Percentiles rank a stretch among this genome's conserved stretches.
phyloP scores from a whole-genome alignment of 805 yeast species.

The Brettanomyces sp. region DNA sequence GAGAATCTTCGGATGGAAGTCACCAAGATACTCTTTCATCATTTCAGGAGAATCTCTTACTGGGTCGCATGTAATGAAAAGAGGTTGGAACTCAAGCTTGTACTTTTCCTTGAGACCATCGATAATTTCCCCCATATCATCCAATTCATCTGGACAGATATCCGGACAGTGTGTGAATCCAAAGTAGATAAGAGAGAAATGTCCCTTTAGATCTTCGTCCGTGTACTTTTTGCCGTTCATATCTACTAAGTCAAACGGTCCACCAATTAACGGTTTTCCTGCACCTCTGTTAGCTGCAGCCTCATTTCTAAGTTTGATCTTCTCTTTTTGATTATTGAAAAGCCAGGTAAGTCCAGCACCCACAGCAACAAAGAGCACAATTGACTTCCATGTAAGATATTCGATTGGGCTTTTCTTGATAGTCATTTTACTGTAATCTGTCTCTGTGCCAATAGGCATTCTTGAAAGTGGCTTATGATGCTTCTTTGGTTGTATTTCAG shows the following conservation, averaged over 20 bases:
- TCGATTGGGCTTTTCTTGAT: slow-evolving; percentile 40
- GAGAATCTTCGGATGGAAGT: slow-evolving; percentile 81
- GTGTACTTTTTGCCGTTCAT: slow-evolving; percentile 67
- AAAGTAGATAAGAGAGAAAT: slow-evolving; percentile 80
- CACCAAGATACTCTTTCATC: slow-evolving; percentile 69
- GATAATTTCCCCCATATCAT: slow-evolving; percentile 71
- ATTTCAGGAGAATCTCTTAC: slow-evolving; percentile 88
- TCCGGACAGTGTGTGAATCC: slow-evolving; percentile 98
- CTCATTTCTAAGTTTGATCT: slow-evolving; percentile 62
- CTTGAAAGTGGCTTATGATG: slow-evolving; percentile 59
- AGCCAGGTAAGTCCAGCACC: slow-evolving; percentile 68
- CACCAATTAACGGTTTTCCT: slow-evolving; percentile 92
- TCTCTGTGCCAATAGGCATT: slow-evolving; percentile 64
- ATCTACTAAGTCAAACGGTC: slow-evolving; percentile 71
- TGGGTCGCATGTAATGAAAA: slow-evolving; percentile 95
- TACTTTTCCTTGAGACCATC: slow-evolving; percentile 46
- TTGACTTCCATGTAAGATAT: slow-evolving; percentile 80
- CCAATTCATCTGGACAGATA: slow-evolving; percentile 96
- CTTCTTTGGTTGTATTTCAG: neutral
- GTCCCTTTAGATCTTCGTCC: slow-evolving; percentile 64
- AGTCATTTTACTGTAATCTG: slow-evolving; percentile 21
- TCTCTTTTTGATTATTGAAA: slow-evolving; percentile 69
- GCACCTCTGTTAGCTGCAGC: slow-evolving; percentile 80
- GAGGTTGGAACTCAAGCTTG: slow-evolving; percentile 62
- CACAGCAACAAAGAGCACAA: slow-evolving; percentile 50